These are phyloP conservation scores for Hanseniaspora nectarophila DNA, from an alignment of 805 yeast genomes.

Conservation along the genomic window DNA sequence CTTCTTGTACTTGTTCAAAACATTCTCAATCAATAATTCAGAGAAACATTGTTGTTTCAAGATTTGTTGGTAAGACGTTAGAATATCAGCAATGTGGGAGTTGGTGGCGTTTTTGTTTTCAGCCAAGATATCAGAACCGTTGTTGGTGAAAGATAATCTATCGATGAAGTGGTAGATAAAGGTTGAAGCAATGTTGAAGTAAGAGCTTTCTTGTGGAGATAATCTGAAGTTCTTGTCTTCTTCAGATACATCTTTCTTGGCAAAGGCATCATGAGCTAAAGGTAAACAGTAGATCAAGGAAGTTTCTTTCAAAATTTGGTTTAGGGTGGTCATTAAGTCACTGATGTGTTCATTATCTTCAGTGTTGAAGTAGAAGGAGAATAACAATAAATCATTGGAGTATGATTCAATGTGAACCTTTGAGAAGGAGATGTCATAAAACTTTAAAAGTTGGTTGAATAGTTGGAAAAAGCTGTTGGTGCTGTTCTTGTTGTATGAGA, in stretches of 20 bases:
- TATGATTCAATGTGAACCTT: conserved; percentile 65
- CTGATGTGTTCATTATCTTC: conserved; percentile 33
- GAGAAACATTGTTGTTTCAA: conserved; percentile 89
- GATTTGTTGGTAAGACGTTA: conserved; percentile 77
- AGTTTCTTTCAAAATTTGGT: conserved; percentile 87
- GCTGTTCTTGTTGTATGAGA: conserved; percentile 75
- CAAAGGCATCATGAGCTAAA: conserved; percentile 53
- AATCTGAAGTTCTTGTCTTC: conserved; percentile 26
- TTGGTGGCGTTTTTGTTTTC: background rate
- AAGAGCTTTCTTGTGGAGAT: conserved; percentile 87
- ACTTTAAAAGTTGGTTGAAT: conserved; percentile 70
- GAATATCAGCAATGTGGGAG: conserved; percentile 6
- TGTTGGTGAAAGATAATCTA: conserved; percentile 36
- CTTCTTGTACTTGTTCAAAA: conserved; percentile 56
- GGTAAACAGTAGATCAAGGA: conserved; percentile 87
- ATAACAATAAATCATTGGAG: conserved; percentile 37
- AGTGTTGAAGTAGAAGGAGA: conserved; percentile 74
- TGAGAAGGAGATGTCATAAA: conserved; percentile 71
- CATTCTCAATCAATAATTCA: conserved; percentile 66
- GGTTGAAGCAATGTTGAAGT: conserved; percentile 86
- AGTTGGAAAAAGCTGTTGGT: conserved; percentile 84
- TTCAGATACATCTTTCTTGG: conserved; percentile 35
- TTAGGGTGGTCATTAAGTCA: conserved; percentile 53
- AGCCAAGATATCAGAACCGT: conserved; percentile 11
- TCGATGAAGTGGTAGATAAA: conserved; percentile 91